phyloP scores from a whole-genome alignment of 306 rosid genomes.

The Lathyrus oleraceus region DNA sequence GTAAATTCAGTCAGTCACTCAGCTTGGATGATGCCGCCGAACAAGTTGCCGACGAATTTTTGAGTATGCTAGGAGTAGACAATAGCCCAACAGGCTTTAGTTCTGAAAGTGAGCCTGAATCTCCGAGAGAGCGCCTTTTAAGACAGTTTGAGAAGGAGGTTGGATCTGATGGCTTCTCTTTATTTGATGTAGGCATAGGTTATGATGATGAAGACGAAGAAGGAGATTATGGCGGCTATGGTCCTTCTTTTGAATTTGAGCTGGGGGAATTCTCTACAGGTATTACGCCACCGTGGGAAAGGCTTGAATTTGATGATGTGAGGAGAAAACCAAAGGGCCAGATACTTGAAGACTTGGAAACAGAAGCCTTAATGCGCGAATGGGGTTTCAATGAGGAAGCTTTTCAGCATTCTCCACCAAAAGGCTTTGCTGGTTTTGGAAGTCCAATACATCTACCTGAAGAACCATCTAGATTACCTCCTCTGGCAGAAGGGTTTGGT shows the following conservation, averaged over 20 bases:
- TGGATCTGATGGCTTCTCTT: constrained; percentile 63
- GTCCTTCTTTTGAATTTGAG: constrained; percentile 39
- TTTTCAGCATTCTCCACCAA: constrained; percentile 79
- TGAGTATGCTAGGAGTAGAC: constrained; percentile 66
- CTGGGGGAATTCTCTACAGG: constrained; percentile 43
- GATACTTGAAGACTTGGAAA: constrained; percentile 77
- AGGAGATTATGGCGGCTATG: constrained; percentile 35
- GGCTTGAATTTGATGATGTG: constrained; percentile 45
- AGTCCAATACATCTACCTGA: constrained; percentile 63
- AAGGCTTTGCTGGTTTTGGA: constrained; percentile 57
- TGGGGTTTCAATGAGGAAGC: constrained; percentile 84
- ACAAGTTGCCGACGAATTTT: constrained; percentile 68
- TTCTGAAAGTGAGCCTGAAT: constrained; percentile 73
- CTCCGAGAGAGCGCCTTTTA: constrained; percentile 88
- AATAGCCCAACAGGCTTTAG: constrained; percentile 58
- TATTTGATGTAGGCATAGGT: constrained; percentile 55
- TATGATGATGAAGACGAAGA: constrained; percentile 43
- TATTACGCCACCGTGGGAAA: constrained; percentile 50
- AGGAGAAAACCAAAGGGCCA: constrained; percentile 61
- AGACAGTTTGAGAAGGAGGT: constrained; percentile 83
- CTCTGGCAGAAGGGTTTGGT: constrained; percentile 83
- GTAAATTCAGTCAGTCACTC: constrained; percentile 41
- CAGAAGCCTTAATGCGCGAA: constrained; percentile 79
- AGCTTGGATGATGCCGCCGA: constrained; percentile 72
- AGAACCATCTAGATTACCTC: constrained; percentile 61